Percentiles rank a stretch among this genome's conserved stretches.
These are phyloP conservation scores for Tolypocladium paradoxum DNA, from an alignment of 2,329 filamentous ascomycete species.

Conservation along the genomic window DNA sequence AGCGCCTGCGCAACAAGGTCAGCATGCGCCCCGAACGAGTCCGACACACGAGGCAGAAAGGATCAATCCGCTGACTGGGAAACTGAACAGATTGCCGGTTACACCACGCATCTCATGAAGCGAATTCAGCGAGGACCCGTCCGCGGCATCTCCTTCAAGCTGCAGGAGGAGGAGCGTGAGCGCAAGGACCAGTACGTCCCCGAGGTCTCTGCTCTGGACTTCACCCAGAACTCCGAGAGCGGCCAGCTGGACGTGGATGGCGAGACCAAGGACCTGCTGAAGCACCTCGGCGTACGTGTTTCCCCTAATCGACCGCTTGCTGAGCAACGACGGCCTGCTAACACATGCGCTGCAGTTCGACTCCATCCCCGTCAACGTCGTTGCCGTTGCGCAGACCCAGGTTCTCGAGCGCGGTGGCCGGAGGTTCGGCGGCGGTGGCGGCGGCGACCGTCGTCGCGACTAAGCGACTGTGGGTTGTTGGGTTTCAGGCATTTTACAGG, in stretches of 20 bases:
- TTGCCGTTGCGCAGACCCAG: slow-evolving; percentile 83
- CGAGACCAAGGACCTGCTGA: slow-evolving; percentile 98
- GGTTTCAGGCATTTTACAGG: slow-evolving; percentile 34
- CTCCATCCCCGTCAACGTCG: slow-evolving; percentile 91
- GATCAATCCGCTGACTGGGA: slow-evolving; percentile 4
- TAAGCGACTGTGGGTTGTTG: slow-evolving; percentile 21
- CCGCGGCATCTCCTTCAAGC: slow-evolving; percentile 99
- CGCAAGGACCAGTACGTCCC: slow-evolving; percentile 99
- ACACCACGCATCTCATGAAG: slow-evolving; percentile 99
- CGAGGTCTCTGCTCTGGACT: slow-evolving; percentile 97
- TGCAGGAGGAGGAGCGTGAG: slow-evolving; percentile 99
- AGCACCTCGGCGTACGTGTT: slow-evolving; percentile 89
- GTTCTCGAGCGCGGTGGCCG: slow-evolving; percentile 65
- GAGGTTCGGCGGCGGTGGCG: slow-evolving; percentile 68
- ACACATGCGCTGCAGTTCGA: slow-evolving; percentile 61
- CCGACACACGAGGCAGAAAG: not conserved
- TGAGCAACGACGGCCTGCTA: slow-evolving; percentile 10
- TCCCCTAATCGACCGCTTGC: not conserved
- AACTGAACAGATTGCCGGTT: slow-evolving; percentile 71
- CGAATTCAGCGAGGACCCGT: slow-evolving; percentile 98
- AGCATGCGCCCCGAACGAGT: slow-evolving; percentile 12
- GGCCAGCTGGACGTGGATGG: slow-evolving; percentile 90
- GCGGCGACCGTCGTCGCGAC: slow-evolving; percentile 41
- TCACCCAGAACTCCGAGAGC: slow-evolving; percentile 76
- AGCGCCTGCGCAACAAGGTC: slow-evolving; percentile 99